Percentiles rank a stretch among this genome's conserved stretches.
Conservation (phyloP, 2,329 filamentous ascomycete species). For the Akanthomyces dipterigenus region DNA sequence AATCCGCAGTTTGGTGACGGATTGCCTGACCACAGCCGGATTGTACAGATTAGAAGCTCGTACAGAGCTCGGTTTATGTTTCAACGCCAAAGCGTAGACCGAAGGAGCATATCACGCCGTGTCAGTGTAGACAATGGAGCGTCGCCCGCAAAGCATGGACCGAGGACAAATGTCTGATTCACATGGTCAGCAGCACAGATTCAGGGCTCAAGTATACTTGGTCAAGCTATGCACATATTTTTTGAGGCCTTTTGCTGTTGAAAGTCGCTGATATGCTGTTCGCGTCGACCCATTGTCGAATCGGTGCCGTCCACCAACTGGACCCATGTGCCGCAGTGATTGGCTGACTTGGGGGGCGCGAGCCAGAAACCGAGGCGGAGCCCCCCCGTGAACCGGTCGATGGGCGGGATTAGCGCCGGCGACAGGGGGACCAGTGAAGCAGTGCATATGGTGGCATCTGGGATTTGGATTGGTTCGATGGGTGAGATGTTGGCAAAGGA, state of each 20-base stretch:
- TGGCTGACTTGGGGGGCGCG: constrained; percentile 10
- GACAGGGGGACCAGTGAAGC: constrained; percentile 2
- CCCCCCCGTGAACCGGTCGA: background rate
- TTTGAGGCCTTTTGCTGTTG: background rate
- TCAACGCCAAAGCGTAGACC: background rate
- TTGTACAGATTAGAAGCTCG: background rate
- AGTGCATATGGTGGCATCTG: constrained; percentile 2
- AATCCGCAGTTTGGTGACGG: too few species aligned
- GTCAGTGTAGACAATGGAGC: background rate
- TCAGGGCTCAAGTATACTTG: too few species aligned
- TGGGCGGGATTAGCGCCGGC: constrained; percentile 7
- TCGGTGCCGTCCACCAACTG: constrained; percentile 4
- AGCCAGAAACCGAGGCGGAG: background rate
- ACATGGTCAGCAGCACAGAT: too few species aligned
- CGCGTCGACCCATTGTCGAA: background rate
- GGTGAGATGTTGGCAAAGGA: background rate
- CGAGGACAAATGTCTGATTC: background rate
- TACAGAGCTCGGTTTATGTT: too few species aligned
- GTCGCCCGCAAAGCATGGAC: background rate
- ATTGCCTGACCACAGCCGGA: background rate
- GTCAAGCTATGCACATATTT: background rate
- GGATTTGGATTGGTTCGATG: constrained; percentile 1
- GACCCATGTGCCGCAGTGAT: constrained; percentile 24
- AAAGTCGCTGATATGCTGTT: background rate
- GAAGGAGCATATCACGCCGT: background rate